Base-by-base conservation (phyloP, 352 stramenopile species). In the Globisporangium parvum region DNA sequence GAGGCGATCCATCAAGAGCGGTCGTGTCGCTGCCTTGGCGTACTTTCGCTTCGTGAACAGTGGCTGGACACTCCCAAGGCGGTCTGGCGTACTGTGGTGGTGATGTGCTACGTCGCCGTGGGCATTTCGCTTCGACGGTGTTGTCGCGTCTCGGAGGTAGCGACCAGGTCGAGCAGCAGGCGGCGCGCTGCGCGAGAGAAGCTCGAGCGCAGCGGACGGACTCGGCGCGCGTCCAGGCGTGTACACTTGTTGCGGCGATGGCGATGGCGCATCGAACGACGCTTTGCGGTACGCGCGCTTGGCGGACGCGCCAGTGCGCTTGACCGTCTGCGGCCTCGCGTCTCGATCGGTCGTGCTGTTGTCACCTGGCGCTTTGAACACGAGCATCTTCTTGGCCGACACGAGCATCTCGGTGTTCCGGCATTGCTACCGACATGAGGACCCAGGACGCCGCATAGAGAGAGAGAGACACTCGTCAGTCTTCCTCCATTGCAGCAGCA, bases 361-460 rank as follows among this genome's bases (percentile, higher is more conserved):
- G 17, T 60, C 55, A 1, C 59, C 55, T 9, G 44, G 44, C 6
- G 49, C 42, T 18, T 68, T 73, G 63, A 87, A 77, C 15, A 79
- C 71, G 3, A 84, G 66, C 74, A 84, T 86, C 47, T 88, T 88
- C 60, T 82, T 88, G 14, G 77, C 76, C 1, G 77, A 83, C 21
- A 77, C 69, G 35, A 86, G 84, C 11, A 69, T 73, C 26, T 91
- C 80, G 1, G 76, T 88, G 41, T 91, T 91, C 40, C 68, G 73
- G 49, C 78, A 91, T 67, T 85, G 70, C 66, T 74, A 35, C 35
- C 1, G 1, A 46, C n/a, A n/a, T n/a, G n/a, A n/a, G n/a, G n/a
- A n/a, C n/a, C 41, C 15, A 46, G 6, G 20, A 26, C 21, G 28
- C 23, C 12, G 31, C 12, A 35, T 9, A 17, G 1, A 51, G 12